Evolutionary conservation across 176 grass and related monocot species (phyloP).

Genomic region (Tuctoria greenei): DNA sequence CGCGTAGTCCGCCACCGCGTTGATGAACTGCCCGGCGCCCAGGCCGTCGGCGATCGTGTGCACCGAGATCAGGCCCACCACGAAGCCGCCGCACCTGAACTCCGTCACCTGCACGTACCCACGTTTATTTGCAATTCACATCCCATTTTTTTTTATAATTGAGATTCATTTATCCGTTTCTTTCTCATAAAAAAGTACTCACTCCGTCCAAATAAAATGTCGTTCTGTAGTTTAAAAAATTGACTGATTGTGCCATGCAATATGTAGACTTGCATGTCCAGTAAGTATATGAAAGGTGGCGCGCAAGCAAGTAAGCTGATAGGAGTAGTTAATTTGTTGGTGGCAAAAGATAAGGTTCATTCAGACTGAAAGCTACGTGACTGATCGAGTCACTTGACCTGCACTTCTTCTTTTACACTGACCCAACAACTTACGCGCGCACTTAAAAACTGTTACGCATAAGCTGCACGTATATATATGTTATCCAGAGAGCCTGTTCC

Average conservation of each 20-base stretch:
- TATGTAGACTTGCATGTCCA: too few species aligned
- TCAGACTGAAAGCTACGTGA: slow-evolving; percentile 1
- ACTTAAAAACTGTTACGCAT: background rate
- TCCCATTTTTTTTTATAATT: too few species aligned
- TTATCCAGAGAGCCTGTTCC: background rate
- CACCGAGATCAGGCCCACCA: slow-evolving; percentile 73
- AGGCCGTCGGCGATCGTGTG: slow-evolving; percentile 87
- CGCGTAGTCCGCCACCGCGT: slow-evolving; percentile 70
- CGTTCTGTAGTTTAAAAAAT: too few species aligned
- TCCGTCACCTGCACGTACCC: slow-evolving; percentile 64
- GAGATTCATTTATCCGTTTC: too few species aligned
- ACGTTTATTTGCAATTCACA: too few species aligned
- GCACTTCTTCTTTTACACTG: background rate
- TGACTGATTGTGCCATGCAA: too few species aligned
- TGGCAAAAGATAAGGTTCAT: slow-evolving; percentile 2
- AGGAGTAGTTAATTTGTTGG: background rate
- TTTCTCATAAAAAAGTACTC: too few species aligned
- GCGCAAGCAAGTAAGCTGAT: background rate
- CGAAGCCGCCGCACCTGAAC: slow-evolving; percentile 77
- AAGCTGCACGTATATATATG: background rate
- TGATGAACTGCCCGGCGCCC: slow-evolving; percentile 79
- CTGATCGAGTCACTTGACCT: background rate
- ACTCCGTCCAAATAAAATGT: too few species aligned
- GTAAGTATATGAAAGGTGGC: background rate
- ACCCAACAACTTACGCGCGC: background rate